These are phyloP conservation scores for Zea luxurians DNA, from an alignment of 176 grass and related monocot species.

Conservation along the genomic window DNA sequence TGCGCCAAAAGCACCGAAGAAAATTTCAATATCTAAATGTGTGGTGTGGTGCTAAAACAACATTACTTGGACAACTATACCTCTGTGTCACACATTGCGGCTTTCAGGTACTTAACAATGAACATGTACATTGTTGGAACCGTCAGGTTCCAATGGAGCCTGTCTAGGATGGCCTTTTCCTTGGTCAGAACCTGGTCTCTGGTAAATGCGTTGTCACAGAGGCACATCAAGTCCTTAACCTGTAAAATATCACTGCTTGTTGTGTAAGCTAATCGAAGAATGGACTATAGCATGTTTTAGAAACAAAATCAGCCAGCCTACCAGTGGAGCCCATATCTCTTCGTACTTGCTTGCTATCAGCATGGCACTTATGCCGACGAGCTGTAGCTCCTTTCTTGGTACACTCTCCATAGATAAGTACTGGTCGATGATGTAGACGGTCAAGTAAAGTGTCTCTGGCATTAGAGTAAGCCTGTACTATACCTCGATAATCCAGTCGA, in stretches of 20 bases:
- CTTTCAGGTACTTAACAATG: too few species aligned
- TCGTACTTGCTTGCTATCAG: slow-evolving; percentile 85
- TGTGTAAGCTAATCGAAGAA: background rate
- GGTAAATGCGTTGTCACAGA: slow-evolving; percentile 48
- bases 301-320: background rate
- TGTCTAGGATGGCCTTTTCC: slow-evolving; percentile 63
- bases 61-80: too few species aligned
- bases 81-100: too few species aligned
- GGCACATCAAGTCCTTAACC: slow-evolving; percentile 56
- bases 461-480: too few species aligned
- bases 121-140: too few species aligned
- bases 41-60: too few species aligned
- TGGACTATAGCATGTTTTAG: background rate
- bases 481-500: too few species aligned
- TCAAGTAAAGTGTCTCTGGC: too few species aligned
- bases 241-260: slow-evolving; percentile 6
- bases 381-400: slow-evolving; percentile 62
- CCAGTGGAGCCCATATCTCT: slow-evolving; percentile 73
- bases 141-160: slow-evolving; percentile 33
- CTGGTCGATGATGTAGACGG: slow-evolving; percentile 60
- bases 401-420: slow-evolving; percentile 55
- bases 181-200: slow-evolving; percentile 51
- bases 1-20: too few species aligned
- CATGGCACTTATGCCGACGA: slow-evolving; percentile 72
- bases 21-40: too few species aligned